Conservation (phyloP, 2,329 filamentous ascomycete species). For the Monilinia fructigena region DNA sequence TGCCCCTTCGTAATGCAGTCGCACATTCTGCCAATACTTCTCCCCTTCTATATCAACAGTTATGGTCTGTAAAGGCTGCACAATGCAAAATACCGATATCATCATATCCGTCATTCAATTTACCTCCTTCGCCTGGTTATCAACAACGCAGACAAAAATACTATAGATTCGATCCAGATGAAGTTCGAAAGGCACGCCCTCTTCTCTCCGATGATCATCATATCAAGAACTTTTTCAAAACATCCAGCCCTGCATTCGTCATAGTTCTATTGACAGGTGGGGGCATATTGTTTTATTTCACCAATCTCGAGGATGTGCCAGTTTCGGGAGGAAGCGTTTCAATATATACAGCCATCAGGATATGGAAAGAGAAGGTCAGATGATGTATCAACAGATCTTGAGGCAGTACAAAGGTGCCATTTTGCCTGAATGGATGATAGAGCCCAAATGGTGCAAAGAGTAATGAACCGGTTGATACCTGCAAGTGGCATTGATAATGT, state of each 20-base stretch:
- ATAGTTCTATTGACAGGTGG: slow-evolving; percentile 45
- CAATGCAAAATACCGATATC: slow-evolving; percentile 3
- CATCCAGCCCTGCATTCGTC: slow-evolving; percentile 42
- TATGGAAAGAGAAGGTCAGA: slow-evolving; percentile 53
- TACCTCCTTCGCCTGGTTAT: slow-evolving; percentile 19
- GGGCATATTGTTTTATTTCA: slow-evolving; percentile 58
- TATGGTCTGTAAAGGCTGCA: not conserved
- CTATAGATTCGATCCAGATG: slow-evolving; percentile 29
- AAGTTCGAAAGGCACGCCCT: slow-evolving; percentile 39
- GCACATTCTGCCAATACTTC: not conserved
- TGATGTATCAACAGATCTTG: slow-evolving; percentile 58
- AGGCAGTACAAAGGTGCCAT: slow-evolving; percentile 51
- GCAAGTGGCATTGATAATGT: slow-evolving; percentile 58
- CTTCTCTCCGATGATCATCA: slow-evolving; percentile 43
- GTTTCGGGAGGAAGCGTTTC: slow-evolving; percentile 69
- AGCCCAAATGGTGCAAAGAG: slow-evolving; percentile 55
- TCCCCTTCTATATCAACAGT: not conserved
- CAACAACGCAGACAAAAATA: slow-evolving; percentile 19
- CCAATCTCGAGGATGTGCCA: slow-evolving; percentile 70
- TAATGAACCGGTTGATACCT: slow-evolving; percentile 66
- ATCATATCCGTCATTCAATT: not conserved
- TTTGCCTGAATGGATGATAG: slow-evolving; percentile 61
- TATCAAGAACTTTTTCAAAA: slow-evolving; percentile 40
- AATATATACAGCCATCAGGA: slow-evolving; percentile 61
- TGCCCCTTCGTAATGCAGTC: not conserved